Base-by-base conservation (phyloP, 2,329 filamentous ascomycete genomes). In the Colletotrichum nymphaeae region DNA sequence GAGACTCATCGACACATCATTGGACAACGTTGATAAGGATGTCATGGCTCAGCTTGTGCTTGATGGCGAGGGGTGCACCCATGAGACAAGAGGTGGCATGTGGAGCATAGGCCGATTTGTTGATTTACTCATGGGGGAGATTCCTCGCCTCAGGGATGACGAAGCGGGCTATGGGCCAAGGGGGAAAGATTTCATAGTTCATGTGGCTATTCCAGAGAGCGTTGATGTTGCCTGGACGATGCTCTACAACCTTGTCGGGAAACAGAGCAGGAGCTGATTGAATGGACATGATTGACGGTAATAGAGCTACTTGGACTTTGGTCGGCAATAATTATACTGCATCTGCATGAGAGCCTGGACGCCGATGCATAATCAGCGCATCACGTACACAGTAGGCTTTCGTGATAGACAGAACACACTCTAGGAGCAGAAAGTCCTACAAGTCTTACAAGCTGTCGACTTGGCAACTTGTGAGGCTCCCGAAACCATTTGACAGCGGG, bases 61-160 rank as follows among this genome's bases (percentile, higher is more conserved):
- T 22, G 30, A n/a, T 22, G 24, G n/a, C n/a, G 16, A 32, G 24
- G 30, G 59, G 7, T n/a, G 46, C 4, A 49, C n/a, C 11, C 22
- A 28, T 3, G 22, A 22, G 5, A 24, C 30, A 11, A 19, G 16
- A 32, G n/a, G 37, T 7, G 76, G 78, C 0, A 70, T 86, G 8
- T 87, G 85, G 85, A 75, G 76, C 0, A 75, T 80, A 32, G 57
- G 72, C 5, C 81, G 85, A 5, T 86, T 87, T 72, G 63, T 83
- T 16, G 83, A 83, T 30, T 74, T 87, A 57, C 65, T 86, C 1
- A 72, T 84, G 72, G 85, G 85, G 1, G 85, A 87, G 68, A 81
- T 86, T 12, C 83, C 84, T 2, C 78, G 85, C 35, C 62, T 87
- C 62, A 78, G 83, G 56, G 84, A 86, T 74, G 82, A 86, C 74